Base-by-base conservation (phyloP, 805 yeast genomes). In the Candida germanica region DNA sequence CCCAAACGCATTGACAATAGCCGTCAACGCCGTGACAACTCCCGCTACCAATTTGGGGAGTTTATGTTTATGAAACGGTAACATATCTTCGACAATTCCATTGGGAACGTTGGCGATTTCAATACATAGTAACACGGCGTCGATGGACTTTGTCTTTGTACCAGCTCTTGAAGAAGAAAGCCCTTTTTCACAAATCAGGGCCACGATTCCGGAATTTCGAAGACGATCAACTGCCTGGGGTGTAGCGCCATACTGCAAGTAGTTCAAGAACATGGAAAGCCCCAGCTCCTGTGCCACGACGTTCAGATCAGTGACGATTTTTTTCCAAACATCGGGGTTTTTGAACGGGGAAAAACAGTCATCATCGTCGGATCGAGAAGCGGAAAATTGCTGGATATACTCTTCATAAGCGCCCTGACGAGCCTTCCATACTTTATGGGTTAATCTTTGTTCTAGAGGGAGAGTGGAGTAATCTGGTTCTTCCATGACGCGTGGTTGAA, bases 251-350 rank as follows among this genome's bases (percentile, higher is more conserved):
- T 58, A 73, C 48, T 76, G 74, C 28, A 84, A 59, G 49, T 76
- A 73, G 4, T 76, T 68, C 10, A 60, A 59, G 5, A 87, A 56
- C 6, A 84, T 71, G 3, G 62, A 55, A 14, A 87, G 64, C 4
- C 87, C 98, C 1, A 82, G 65, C 51, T 93, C 98, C 46, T 88
- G 95, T 0, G 98, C 95, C 12, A 83, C 93, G 13, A 88, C 96
- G 54, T 93, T 93, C 21, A 82, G 57, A 54, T 93, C 98, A 3
- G 76, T 68, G 6, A 84, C 80, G 26, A 81, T 71, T 46, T 69
- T 67, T 46, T 75, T 79, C 49, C 80, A 65, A 2, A 72, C 35
- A 7, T 75, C 80, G 0, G 87, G 82, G 12, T 59, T 51, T 41
- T 77, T 53, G 51, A 73, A 77, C 3, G 64, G 64, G 15, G 58